Evolutionary conservation across 1,284 basidiomycete genomes (phyloP), one percentile per base, ranked within the genome.

Genomic region (Marasmius tenuissimus): DNA sequence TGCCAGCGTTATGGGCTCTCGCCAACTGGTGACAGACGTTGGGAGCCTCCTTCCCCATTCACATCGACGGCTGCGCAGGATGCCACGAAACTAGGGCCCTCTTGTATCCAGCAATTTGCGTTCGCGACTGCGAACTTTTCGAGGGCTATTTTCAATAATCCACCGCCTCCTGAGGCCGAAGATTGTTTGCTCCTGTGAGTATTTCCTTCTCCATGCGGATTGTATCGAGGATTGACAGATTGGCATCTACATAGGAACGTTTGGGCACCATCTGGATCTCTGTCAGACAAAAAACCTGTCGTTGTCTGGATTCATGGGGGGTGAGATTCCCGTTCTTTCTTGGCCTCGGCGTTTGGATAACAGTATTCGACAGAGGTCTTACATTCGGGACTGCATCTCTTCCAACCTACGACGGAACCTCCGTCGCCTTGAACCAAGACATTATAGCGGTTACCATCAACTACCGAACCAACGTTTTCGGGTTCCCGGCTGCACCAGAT

Each of bases 401-500:
- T 48, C 58, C 64, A 0, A 4, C 5, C 18, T 66, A 62, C 20
- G 61, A 68, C 42, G 64, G 63, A 35, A 48, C 60, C 4, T 66
- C 64, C n/a, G 20, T 68, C 3, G 66, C 66, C 3, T 47, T 58
- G 12, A 68, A 66, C 33, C 66, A 67, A 59, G 56, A 51, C 47
- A 57, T 69, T 6, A 48, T 70, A 5, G 22, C 69, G 8, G 66
- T 69, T 16, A 57, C 66, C 0, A 62, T 67, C 51, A 69, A 70
- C 60, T 70, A 70, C 42, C 64, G 69, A 1, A 61, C 64, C n/a
- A 66, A 66, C 47, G 58, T 67, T 33, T 67, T 69, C 40, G 69
- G 69, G 0, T 69, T 69, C 52, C 69, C 67, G 6, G 58, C 56
- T 0, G 59, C 61, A 7, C 65, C 63, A n/a, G 66, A 65, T 22